Evolutionary conservation across 345 rosid genomes (phyloP), one percentile per base, ranked within the genome.

Genomic region (Mallotus nudiflorus): DNA sequence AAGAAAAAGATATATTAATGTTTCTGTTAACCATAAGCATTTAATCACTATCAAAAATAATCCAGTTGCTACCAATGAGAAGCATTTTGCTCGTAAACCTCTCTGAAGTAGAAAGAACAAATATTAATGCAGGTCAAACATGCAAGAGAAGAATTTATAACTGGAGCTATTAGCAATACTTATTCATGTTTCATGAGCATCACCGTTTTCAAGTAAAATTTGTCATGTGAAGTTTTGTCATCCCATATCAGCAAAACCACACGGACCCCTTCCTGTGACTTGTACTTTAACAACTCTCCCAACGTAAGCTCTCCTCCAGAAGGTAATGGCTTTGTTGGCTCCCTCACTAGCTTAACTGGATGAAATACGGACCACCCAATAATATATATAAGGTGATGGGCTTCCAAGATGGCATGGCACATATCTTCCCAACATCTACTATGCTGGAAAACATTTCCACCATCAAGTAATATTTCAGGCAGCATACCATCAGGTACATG

Each of bases 141-240:
- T 15, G 42, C 55, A 69, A 57, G 9, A 25, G 33, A 58, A 29
- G 10, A 16, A 10, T 27, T 20, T 2, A 15, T 16, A 12, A 19
- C 42, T 18, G 22, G 8, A 33, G 44, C 18, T 4, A 33, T 3
- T 60, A 63, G 62, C 40, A 20, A 27, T 40, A 58, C 49, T 44
- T 25, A 65, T 29, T 61, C 11, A 48, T 48, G 68, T 63, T 11
- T 44, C 40, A 24, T 1, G 45, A 75, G 22, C 39, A 8, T 50
- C 82, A 87, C 91, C 76, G 84, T 89, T 77, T 85, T 89, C 56
- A 89, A 58, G 9, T 81, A 83, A 19, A 78, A 70, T 63, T 79
- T 89, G 82, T 89, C 85, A 49, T 87, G 95, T 0, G 95, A 89
- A 67, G 95, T 89, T 74, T 87, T 89, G 59, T 89, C 91, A 35